Conservation (phyloP, 768 basidiomycete genomes). For the Lactifluus pinguis region DNA sequence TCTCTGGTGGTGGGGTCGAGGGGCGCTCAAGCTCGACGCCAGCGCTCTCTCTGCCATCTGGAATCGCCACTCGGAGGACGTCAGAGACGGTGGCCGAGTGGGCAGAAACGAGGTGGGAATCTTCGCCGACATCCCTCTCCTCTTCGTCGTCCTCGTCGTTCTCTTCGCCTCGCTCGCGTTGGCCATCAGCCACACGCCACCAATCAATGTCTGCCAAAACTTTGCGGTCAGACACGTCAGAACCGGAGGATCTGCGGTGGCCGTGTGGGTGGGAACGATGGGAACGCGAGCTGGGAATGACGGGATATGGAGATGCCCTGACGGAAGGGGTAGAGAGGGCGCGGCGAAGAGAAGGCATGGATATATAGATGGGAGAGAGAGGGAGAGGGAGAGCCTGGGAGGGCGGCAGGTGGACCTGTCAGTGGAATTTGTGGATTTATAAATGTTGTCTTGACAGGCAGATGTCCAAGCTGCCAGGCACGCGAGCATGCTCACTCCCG, state of each 20-base stretch:
- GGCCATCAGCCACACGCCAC: conserved; percentile 74
- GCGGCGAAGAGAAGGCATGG: conserved; percentile 74
- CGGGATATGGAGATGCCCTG: conserved; percentile 57
- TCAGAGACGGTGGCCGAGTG: neutral
- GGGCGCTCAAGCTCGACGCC: conserved; percentile 32
- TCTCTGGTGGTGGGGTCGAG: conserved; percentile 30
- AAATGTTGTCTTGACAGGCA: neutral
- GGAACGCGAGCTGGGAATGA: conserved; percentile 29
- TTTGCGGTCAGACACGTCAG: conserved; percentile 53
- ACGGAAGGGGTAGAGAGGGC: conserved; percentile 61
- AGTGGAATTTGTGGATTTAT: neutral
- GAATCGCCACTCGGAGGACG: neutral
- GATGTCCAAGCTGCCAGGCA: conserved; percentile 1
- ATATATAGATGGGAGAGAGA: conserved; percentile 29
- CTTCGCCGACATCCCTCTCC: conserved; percentile 20
- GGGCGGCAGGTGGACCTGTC: neutral
- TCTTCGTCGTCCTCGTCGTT: conserved; percentile 31
- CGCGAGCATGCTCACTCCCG: neutral
- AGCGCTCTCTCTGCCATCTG: conserved; percentile 25
- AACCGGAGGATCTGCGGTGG: conserved; percentile 56
- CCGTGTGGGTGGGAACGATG: conserved; percentile 23
- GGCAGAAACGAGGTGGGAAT: neutral
- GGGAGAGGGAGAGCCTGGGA: conserved; percentile 23
- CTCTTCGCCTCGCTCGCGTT: conserved; percentile 43
- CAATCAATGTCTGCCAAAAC: conserved; percentile 84